A percentile compares a stretch with the other conserved stretches of the same genome.
Evolutionary conservation across 2,329 filamentous ascomycete species (phyloP).

Genomic region (Aaosphaeria pasadenensis): DNA sequence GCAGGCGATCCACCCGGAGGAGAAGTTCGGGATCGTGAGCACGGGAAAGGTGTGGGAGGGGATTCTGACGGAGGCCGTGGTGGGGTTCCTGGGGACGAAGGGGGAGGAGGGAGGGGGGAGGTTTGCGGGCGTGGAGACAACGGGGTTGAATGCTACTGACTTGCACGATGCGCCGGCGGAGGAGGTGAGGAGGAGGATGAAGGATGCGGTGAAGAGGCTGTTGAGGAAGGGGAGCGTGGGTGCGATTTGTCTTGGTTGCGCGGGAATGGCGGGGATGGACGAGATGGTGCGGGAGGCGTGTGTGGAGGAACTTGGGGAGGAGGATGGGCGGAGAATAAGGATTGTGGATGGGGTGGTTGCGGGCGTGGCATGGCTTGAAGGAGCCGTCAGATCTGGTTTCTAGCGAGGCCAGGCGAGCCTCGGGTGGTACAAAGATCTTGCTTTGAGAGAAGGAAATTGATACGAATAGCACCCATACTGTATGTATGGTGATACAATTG

Average conservation of each 20-base stretch:
- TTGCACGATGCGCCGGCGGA: slow-evolving; percentile 67
- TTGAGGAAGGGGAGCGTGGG: slow-evolving; percentile 56
- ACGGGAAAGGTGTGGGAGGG: slow-evolving; percentile 82
- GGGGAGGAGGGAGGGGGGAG: slow-evolving; percentile 38
- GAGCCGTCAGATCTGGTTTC: slow-evolving; percentile 39
- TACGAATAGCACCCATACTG: too few species aligned
- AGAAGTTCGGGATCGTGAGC: slow-evolving; percentile 81
- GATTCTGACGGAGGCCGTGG: slow-evolving; percentile 66
- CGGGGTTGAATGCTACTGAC: slow-evolving; percentile 75
- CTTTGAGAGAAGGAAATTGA: too few species aligned
- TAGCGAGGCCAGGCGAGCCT: slow-evolving; percentile 5
- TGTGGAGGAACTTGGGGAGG: slow-evolving; percentile 60
- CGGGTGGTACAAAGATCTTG: too few species aligned
- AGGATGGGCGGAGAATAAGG: slow-evolving; percentile 57
- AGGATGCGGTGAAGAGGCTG: slow-evolving; percentile 65
- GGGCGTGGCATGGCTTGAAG: slow-evolving; percentile 62
- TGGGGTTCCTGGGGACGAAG: slow-evolving; percentile 56
- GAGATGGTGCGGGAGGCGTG: slow-evolving; percentile 70
- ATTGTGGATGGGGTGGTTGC: slow-evolving; percentile 80
- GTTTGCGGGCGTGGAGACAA: slow-evolving; percentile 80
- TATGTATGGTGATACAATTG: too few species aligned
- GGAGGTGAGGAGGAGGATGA: slow-evolving; percentile 64
- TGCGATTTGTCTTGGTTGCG: slow-evolving; percentile 81
- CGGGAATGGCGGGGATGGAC: slow-evolving; percentile 86
- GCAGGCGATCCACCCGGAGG: slow-evolving; percentile 48